Base-by-base conservation (phyloP, 2,329 filamentous ascomycete genomes). In the Fusarium keratoplasticum region DNA sequence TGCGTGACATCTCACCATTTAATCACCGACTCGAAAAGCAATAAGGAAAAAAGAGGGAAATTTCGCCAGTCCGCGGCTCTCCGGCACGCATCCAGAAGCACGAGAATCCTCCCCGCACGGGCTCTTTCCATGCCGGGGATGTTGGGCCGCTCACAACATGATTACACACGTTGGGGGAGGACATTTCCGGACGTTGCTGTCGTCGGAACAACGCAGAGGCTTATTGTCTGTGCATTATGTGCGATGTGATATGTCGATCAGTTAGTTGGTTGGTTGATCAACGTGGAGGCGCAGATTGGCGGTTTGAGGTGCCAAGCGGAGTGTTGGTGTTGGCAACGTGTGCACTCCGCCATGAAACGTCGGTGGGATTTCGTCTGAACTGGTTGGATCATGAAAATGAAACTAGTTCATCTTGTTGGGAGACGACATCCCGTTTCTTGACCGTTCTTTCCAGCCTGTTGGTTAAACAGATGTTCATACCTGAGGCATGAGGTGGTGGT, bases 1-100 rank as follows among this genome's bases (percentile, higher is more conserved):
- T 36, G 50, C 63, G 33, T 22, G 31, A 64, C 60, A 62, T 72
- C 62, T 66, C 61, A 67, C 63, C 63, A 64, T 52, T 59, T 40
- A 42, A 57, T 68, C 47, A 54, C 50, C 22, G 47, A 16, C 55
- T 25, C 11, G 33, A n/a, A 31, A 47, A 52, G 57, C 44, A 59
- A 44, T 44, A 52, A 44, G 54, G 29, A 44, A 44, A n/a, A 57
- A 18, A 36, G 8, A 27, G 9, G 16, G 13, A 35, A 36, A 36
- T 57, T 35, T 57, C 18, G 31, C 31, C 25, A 52, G 47, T 20
- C 33, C 54, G 25, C 31, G 54, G 27, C 40, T 57, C 52, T 44
- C 27, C 60, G 52, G 31, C 25, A 58, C 29, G 42, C 22, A 47
- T 47, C 42, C 42, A 47, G 22, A 36, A 35, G 25, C 31, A 66